Base-by-base conservation (phyloP, 2,329 filamentous ascomycete species). In the Fusarium denticulatum region DNA sequence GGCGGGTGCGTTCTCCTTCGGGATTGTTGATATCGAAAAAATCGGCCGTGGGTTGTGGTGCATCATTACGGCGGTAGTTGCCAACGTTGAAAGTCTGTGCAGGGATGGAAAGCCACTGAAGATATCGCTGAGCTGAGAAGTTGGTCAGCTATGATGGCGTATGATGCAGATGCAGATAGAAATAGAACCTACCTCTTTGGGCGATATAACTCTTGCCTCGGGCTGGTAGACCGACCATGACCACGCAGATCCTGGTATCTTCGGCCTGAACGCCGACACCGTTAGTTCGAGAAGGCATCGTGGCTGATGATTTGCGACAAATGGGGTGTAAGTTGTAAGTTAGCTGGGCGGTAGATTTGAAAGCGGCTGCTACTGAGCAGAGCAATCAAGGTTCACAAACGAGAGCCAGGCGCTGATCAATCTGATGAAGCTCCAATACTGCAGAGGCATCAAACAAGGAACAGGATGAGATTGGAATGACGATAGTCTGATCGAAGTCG, bases 11-110 rank as follows among this genome's bases (percentile, higher is more conserved):
- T 85, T 99, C 96, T 73, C 96, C 96, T 81, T 98, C 95, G 46
- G 89, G 85, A 82, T 99, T 99, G 79, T 90, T 90, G 59, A 90
- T 95, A 81, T 98, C 96, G 85, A 99, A 99, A 86, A 99, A 99
- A 79, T 95, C 94, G 76, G 96, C 96, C 6, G 92, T 91, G 22
- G 96, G 96, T 76, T 97, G 95, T 24, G 96, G 95, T 11, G 94
- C 97, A 76, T 93, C 93, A 78, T 92, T 91, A 75, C 96, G 94
- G 76, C 96, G 94, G 82, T 99, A 99, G 80, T 92, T 95, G 81
- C 96, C 96, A 74, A 99, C 96, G 77, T 99, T 99, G 90, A 99
- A 99, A 73, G 95, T 96, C 82, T 95, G 92, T 67, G 96, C 93
- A 43, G 94, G 92, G 80, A 99, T 95, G 32, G 95, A 97, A 67